Conservation (phyloP, 2,329 filamentous ascomycete species). For the Aspergillus arachidicola region DNA sequence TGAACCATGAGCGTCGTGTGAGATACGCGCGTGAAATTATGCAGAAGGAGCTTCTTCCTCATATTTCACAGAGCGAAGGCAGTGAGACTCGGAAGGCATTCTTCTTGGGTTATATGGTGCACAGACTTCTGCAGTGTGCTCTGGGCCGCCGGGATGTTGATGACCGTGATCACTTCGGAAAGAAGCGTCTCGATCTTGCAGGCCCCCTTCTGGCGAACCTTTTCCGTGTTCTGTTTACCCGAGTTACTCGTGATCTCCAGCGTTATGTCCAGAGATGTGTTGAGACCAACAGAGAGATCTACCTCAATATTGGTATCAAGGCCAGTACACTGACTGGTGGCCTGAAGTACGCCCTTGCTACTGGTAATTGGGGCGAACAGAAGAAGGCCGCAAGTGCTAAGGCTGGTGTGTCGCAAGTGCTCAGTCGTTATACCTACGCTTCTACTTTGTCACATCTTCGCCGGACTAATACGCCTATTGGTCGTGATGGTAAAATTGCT, state of each 20-base stretch:
- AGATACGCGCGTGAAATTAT: slow-evolving; percentile 91
- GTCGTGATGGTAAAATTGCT: slow-evolving; percentile 95
- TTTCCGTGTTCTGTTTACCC: slow-evolving; percentile 88
- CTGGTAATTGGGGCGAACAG: slow-evolving; percentile 98
- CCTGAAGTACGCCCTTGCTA: slow-evolving; percentile 93
- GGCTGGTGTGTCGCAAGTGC: slow-evolving; percentile 94
- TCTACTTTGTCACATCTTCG: slow-evolving; percentile 96
- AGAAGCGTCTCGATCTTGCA: slow-evolving; percentile 95
- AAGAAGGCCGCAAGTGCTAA: slow-evolving; percentile 96
- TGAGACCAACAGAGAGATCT: slow-evolving; percentile 85
- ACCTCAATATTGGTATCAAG: slow-evolving; percentile 87
- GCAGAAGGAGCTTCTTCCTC: slow-evolving; percentile 93
- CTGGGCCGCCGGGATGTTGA: slow-evolving; percentile 91
- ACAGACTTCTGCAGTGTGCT: slow-evolving; percentile 89
- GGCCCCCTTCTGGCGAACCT: slow-evolving; percentile 94
- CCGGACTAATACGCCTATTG: slow-evolving; percentile 95
- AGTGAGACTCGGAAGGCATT: slow-evolving; percentile 96
- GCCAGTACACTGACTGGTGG: slow-evolving; percentile 88
- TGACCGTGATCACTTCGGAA: slow-evolving; percentile 97
- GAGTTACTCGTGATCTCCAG: slow-evolving; percentile 87
- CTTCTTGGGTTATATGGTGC: slow-evolving; percentile 98
- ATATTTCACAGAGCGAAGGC: slow-evolving; percentile 93
- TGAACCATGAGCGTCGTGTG: slow-evolving; percentile 83
- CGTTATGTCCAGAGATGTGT: slow-evolving; percentile 91
- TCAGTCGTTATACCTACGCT: slow-evolving; percentile 96